These are phyloP conservation scores for Schizothecium vesticola DNA, from an alignment of 495 filamentous ascomycete species.

Conservation along the genomic window DNA sequence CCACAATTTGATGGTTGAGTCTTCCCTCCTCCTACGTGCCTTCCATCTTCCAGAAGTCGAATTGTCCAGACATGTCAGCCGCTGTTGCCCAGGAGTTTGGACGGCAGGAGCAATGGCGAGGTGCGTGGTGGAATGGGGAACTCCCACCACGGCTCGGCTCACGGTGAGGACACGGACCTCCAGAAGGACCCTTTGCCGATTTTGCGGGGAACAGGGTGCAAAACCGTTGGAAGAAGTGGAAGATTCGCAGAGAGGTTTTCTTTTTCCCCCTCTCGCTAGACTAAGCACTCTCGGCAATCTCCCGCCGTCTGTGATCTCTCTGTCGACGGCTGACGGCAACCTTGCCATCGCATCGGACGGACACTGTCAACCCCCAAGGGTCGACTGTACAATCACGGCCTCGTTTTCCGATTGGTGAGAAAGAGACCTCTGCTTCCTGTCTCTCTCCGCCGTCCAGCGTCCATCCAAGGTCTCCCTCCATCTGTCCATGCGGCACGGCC, in stretches of 20 bases:
- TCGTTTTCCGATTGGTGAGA: constrained; percentile 1
- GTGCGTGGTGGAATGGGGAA: neutral
- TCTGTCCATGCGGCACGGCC: constrained; percentile 1
- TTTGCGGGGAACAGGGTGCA: constrained; percentile 9
- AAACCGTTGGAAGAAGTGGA: constrained; percentile 1
- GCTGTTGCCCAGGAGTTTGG: neutral
- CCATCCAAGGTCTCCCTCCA: neutral
- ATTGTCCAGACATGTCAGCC: neutral
- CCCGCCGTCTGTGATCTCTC: neutral
- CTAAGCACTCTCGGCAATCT: constrained; percentile 13
- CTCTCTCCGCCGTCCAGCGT: neutral
- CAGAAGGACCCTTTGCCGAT: constrained; percentile 9
- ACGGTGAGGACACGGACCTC: constrained; percentile 4
- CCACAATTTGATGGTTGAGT: neutral
- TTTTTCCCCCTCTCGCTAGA: constrained; percentile 14
- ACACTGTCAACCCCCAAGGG: neutral
- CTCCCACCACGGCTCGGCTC: constrained; percentile 2
- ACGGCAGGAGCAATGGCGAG: neutral
- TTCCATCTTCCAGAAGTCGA: neutral
- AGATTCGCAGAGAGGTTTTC: constrained; percentile 1
- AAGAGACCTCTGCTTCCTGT: neutral
- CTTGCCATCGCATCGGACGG: neutral
- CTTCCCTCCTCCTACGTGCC: neutral
- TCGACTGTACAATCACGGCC: neutral
- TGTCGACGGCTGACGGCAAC: neutral